Evolutionary conservation across 345 rosid species (phyloP).

Genomic region (Sonneratia alba): DNA sequence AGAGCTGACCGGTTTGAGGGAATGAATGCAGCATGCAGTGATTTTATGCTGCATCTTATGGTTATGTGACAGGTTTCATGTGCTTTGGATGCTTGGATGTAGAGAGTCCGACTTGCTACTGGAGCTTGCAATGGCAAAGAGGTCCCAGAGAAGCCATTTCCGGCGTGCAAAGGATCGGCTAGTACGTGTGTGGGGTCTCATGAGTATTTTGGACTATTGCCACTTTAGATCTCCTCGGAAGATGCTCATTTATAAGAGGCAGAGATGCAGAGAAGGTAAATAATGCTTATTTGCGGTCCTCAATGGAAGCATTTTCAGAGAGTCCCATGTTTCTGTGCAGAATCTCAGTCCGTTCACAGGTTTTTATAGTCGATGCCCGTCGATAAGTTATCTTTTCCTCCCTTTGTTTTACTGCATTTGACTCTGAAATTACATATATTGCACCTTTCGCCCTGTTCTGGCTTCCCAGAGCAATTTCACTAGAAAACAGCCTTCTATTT

Average conservation of each 20-base stretch:
- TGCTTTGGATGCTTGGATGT: background rate
- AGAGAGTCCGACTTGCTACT: background rate
- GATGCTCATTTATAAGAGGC: constrained; percentile 25
- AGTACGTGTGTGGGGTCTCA: constrained; percentile 31
- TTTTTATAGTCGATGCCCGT: background rate
- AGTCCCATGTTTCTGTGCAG: background rate
- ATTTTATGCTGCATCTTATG: background rate
- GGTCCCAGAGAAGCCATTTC: constrained; percentile 13
- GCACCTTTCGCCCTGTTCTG: background rate
- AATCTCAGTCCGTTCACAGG: background rate
- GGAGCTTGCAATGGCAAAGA: constrained; percentile 20
- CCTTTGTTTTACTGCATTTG: background rate
- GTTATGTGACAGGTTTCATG: background rate
- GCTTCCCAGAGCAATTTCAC: background rate
- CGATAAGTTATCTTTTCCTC: background rate
- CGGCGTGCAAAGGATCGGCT: constrained; percentile 20
- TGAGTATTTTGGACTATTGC: constrained; percentile 30
- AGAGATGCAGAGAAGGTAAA: constrained; percentile 21
- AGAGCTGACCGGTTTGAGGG: background rate
- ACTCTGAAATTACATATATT: background rate
- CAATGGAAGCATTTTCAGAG: background rate
- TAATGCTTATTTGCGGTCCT: background rate
- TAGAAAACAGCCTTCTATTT: background rate
- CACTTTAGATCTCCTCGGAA: constrained; percentile 22
- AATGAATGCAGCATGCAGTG: background rate